Conservation (phyloP, 768 basidiomycete genomes). For the Panus rudis region DNA sequence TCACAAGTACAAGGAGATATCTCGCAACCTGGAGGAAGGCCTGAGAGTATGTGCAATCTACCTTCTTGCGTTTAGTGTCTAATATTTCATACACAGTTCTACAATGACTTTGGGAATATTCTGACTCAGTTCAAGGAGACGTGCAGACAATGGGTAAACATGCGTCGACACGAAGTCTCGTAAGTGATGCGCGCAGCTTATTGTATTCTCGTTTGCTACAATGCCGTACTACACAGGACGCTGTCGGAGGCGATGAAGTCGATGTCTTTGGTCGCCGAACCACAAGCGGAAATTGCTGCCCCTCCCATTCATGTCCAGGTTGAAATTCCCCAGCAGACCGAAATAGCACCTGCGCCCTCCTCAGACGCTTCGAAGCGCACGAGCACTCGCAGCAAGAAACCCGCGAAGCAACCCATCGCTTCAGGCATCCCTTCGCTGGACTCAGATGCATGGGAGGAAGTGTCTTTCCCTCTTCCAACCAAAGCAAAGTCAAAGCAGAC, state of each 20-base stretch:
- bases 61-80: background rate
- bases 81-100: conserved; percentile 52
- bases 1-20: conserved; percentile 83
- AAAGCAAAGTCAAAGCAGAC: background rate
- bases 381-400: background rate
- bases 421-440: conserved; percentile 30
- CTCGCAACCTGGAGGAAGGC: conserved; percentile 81
- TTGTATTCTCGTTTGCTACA: background rate
- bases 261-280: conserved; percentile 24
- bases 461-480: conserved; percentile 21
- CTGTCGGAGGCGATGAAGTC: conserved; percentile 33
- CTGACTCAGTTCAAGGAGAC: conserved; percentile 67
- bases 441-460: conserved; percentile 29
- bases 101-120: conserved; percentile 76
- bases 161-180: conserved; percentile 71
- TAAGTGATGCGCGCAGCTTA: conserved; percentile 29
- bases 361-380: background rate
- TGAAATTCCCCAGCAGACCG: no score
- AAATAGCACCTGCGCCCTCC: conserved; percentile 9
- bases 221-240: conserved; percentile 24
- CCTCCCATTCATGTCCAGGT: no score
- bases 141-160: conserved; percentile 68
- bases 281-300: background rate
- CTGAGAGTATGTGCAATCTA: conserved; percentile 48
- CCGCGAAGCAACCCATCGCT: conserved; percentile 2